phyloP scores from a whole-genome alignment of 164 flowering plant genomes.

The Umbilicus rupestris region DNA sequence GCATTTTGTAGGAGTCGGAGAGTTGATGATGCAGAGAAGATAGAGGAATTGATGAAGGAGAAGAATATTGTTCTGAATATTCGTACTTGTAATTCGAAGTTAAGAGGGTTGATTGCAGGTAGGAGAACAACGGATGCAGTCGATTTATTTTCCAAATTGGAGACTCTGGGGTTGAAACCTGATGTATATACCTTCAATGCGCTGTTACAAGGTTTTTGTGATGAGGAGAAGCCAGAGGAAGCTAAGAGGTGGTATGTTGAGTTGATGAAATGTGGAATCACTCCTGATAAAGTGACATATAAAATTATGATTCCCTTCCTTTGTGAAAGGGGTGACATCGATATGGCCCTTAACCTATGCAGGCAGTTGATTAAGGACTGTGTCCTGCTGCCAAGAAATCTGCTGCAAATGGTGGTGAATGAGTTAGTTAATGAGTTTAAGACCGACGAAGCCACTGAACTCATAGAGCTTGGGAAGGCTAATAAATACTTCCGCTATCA shows the following conservation, averaged over 20 bases:
- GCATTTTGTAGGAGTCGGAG: conserved; percentile 19
- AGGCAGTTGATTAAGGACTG: background rate
- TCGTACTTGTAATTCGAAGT: conserved; percentile 23
- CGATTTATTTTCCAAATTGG: conserved; percentile 25
- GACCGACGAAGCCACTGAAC: conserved; percentile 4
- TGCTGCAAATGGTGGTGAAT: conserved; percentile 5
- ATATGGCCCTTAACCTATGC: conserved; percentile 4
- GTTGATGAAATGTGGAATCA: background rate
- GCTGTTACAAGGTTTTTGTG: conserved; percentile 3
- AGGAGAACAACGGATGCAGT: conserved; percentile 22
- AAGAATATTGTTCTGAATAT: conserved; percentile 21
- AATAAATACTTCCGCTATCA: conserved; percentile 9
- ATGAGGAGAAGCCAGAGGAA: conserved; percentile 3
- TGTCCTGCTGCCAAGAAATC: background rate
- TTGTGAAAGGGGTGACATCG: conserved; percentile 8
- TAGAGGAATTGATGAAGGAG: conserved; percentile 30
- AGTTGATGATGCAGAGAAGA: conserved; percentile 29
- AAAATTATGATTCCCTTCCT: conserved; percentile 1
- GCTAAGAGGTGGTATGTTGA: conserved; percentile 9
- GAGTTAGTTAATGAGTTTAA: background rate
- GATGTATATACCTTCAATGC: conserved; percentile 15
- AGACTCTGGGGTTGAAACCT: conserved; percentile 17
- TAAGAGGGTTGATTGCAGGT: conserved; percentile 22
- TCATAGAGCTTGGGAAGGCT: conserved; percentile 7
- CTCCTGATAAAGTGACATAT: conserved; percentile 7